These are phyloP conservation scores for Podaxis carcinomalis DNA, from an alignment of 768 basidiomycete genomes.

Conservation along the genomic window DNA sequence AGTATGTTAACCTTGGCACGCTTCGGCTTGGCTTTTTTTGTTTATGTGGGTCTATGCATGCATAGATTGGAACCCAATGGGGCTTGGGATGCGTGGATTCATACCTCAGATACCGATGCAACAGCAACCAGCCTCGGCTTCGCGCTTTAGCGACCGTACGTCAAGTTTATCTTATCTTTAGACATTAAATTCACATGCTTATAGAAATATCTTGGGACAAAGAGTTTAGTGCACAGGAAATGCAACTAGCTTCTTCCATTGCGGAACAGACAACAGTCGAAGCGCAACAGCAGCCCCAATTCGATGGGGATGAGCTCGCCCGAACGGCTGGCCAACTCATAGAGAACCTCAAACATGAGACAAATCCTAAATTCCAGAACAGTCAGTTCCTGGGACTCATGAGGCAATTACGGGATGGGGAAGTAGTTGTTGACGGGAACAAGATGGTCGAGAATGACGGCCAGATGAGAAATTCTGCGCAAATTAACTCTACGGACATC, in stretches of 20 bases:
- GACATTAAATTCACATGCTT: not conserved
- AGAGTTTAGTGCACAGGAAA: slow-evolving; percentile 59
- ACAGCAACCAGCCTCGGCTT: slow-evolving; percentile 12
- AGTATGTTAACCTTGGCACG: not conserved
- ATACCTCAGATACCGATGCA: slow-evolving; percentile 24
- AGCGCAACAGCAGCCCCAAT: slow-evolving; percentile 16
- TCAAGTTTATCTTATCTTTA: slow-evolving; percentile 8
- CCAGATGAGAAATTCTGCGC: slow-evolving; percentile 18
- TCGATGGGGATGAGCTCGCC: slow-evolving; percentile 68
- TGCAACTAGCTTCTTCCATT: slow-evolving; percentile 25
- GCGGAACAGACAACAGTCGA: slow-evolving; percentile 17
- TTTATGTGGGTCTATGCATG: not conserved
- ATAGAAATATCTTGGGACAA: slow-evolving; percentile 57
- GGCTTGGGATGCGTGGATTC: slow-evolving; percentile 27
- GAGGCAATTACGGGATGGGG: slow-evolving; percentile 77
- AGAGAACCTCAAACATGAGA: slow-evolving; percentile 68
- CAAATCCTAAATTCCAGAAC: slow-evolving; percentile 81
- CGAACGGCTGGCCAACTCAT: slow-evolving; percentile 75
- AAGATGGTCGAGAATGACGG: slow-evolving; percentile 61
- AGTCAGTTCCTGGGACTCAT: slow-evolving; percentile 85
- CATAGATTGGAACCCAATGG: slow-evolving; percentile 32
- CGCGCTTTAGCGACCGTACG: slow-evolving; percentile 37
- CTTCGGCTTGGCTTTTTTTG: not conserved
- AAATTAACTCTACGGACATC: slow-evolving; percentile 28
- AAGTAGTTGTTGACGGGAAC: slow-evolving; percentile 75